Conservation (phyloP, 2,329 filamentous ascomycete species). For the Xylaria sp. region DNA sequence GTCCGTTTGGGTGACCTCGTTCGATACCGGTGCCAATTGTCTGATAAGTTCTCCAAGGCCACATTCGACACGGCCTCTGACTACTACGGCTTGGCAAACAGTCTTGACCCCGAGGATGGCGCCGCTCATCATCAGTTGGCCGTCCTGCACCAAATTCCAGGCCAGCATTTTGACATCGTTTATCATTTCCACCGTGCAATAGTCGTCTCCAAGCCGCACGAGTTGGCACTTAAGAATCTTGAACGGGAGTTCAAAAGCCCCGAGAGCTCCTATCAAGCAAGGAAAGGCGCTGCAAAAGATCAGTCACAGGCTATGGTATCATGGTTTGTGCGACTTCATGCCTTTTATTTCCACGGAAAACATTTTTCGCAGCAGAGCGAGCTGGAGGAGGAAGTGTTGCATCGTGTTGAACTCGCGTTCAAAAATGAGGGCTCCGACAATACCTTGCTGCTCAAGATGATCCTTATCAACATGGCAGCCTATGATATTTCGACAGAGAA, state of each 20-base stretch:
- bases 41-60: slow-evolving; percentile 70
- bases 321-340: slow-evolving; percentile 89
- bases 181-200: slow-evolving; percentile 91
- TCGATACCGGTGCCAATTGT: slow-evolving; percentile 82
- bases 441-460: slow-evolving; percentile 78
- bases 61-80: slow-evolving; percentile 83
- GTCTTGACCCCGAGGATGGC: slow-evolving; percentile 81
- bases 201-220: slow-evolving; percentile 78
- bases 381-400: slow-evolving; percentile 85
- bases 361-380: slow-evolving; percentile 81
- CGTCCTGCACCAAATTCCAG: slow-evolving; percentile 82
- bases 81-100: slow-evolving; percentile 85
- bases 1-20: slow-evolving; percentile 91
- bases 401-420: slow-evolving; percentile 77
- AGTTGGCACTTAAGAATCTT: slow-evolving; percentile 79
- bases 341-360: slow-evolving; percentile 82
- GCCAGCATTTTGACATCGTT: slow-evolving; percentile 83
- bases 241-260: slow-evolving; percentile 77
- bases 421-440: slow-evolving; percentile 75
- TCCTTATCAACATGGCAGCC: slow-evolving; percentile 86
- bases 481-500: slow-evolving; percentile 76
- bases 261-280: slow-evolving; percentile 53
- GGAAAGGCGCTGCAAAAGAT: slow-evolving; percentile 57
- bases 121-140: slow-evolving; percentile 90
- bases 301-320: slow-evolving; percentile 73